phyloP scores from a whole-genome alignment of 768 basidiomycete species.

The Boletus barrowsii region DNA sequence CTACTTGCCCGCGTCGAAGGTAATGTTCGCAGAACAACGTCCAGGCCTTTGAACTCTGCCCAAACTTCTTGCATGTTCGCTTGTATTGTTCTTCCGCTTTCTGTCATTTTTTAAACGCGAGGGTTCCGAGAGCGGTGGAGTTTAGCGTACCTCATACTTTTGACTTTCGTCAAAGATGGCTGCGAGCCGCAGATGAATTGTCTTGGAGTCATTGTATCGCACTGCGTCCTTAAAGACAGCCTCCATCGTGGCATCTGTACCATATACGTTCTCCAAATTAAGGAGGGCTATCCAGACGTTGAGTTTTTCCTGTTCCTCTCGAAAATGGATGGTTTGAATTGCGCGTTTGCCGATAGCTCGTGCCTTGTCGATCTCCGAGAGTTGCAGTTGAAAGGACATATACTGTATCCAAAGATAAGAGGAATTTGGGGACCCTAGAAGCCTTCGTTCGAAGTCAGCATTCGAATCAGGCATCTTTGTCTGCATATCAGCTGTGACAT shows the following conservation, averaged over 20 bases:
- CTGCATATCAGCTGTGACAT: slow-evolving; percentile 86
- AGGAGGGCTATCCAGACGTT: slow-evolving; percentile 98
- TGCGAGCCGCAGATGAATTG: slow-evolving; percentile 80
- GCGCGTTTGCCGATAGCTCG: slow-evolving; percentile 83
- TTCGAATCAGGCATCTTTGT: slow-evolving; percentile 84
- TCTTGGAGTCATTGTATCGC: slow-evolving; percentile 89
- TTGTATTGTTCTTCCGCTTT: slow-evolving; percentile 92
- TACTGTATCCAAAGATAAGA: slow-evolving; percentile 99
- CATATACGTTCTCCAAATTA: slow-evolving; percentile 92
- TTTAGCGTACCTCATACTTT: slow-evolving; percentile 64
- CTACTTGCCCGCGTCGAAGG: slow-evolving; percentile 65
- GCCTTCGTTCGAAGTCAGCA: slow-evolving; percentile 89
- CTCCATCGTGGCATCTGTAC: slow-evolving; percentile 77
- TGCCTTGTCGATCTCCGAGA: slow-evolving; percentile 96
- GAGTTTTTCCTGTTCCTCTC: slow-evolving; percentile 93
- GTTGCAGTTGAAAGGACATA: slow-evolving; percentile 96
- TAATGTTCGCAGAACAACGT: slow-evolving; percentile 83
- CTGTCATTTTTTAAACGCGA: slow-evolving; percentile 38
- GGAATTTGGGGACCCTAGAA: slow-evolving; percentile 93
- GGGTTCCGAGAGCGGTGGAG: neutral
- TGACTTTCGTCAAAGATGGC: slow-evolving; percentile 80
- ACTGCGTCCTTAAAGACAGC: slow-evolving; percentile 86
- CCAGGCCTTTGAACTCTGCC: slow-evolving; percentile 93
- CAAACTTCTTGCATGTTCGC: slow-evolving; percentile 90
- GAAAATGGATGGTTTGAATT: slow-evolving; percentile 83